Evolutionary conservation across 768 basidiomycete genomes (phyloP), one percentile per base, ranked within the genome.

Genomic region (Pholiota molesta): DNA sequence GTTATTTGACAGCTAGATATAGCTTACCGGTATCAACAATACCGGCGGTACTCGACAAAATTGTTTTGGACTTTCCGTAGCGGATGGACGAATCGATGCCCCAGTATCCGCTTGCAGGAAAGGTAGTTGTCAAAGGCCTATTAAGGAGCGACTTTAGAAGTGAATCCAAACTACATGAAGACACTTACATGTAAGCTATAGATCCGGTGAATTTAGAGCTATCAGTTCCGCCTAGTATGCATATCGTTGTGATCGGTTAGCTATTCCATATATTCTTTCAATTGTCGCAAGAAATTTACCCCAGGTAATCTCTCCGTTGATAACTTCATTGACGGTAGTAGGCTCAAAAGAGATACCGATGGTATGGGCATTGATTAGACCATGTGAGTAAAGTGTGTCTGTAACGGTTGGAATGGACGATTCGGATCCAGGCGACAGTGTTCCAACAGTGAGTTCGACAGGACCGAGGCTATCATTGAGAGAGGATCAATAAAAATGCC

Each of bases 391-490:
- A 16, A 83, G 73, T 65, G 85, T 86, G 63, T 85, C 82, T 3
- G 81, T 83, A 29, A 90, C 83, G 3, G 87, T 86, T 9, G 84
- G 83, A 60, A 86, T 77, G 26, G 63, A 35, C 3, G 60, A 66
- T 23, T 54, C 61, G 1, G 65, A 59, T 70, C 16, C 67, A 68
- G 16, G 69, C 70, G 37, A 73, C 19, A 80, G 68, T 1, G 78
- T 78, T n/a, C 73, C 78, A 72, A 62, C 44, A 0, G 89, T 89
- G 52, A 90, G 77, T 54, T 73, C 78, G 6, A 74, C 72, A n/a
- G 89, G 89, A 17, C 88, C 89, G 57, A 90, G 80, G 17, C 87
- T 89, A 47, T 21, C 89, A 47, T 21, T 29, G 0, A 28, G 35
- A 61, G 63, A 37, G 35, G 14, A 33, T 26, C 7, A 51, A 14